Percentiles rank a stretch among this genome's conserved stretches.
Conservation (phyloP, 148 eudicot species). For the Fallopia convolvulus region DNA sequence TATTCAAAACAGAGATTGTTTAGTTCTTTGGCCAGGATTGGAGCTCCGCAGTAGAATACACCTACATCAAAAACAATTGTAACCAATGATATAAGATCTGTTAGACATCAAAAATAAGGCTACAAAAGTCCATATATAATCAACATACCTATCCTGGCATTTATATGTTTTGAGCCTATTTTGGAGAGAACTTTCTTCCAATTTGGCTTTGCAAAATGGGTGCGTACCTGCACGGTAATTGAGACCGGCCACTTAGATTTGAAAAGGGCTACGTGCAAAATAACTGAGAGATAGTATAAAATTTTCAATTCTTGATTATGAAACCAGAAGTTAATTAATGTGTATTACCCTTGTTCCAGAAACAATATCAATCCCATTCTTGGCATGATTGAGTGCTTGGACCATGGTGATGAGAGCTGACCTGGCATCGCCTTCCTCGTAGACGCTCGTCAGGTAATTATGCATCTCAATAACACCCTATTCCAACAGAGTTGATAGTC, state of each 20-base stretch:
- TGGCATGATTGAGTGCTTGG: conserved; percentile 92
- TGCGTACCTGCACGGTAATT: conserved; percentile 54
- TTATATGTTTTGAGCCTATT: conserved; percentile 67
- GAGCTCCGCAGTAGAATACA: conserved; percentile 85
- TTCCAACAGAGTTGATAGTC: background rate
- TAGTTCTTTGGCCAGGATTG: conserved; percentile 75
- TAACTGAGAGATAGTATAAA: background rate
- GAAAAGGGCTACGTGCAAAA: background rate
- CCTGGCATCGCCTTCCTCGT: conserved; percentile 98
- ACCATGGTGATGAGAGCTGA: conserved; percentile 97
- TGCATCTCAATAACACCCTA: conserved; percentile 99
- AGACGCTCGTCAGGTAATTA: conserved; percentile 87
- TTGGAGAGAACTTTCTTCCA: conserved; percentile 88
- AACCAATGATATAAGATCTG: background rate
- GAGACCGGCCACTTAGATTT: background rate
- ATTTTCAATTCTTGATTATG: background rate
- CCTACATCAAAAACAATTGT: conserved; percentile 30
- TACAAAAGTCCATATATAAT: background rate
- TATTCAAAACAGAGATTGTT: conserved; percentile 58
- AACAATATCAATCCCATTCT: conserved; percentile 86
- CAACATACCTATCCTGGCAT: conserved; percentile 67
- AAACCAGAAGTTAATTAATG: background rate
- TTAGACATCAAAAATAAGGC: too few species aligned
- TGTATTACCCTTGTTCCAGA: conserved; percentile 78
- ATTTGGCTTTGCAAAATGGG: conserved; percentile 95